Conservation (phyloP, 2,329 filamentous ascomycete species). For the Epichloe gansuensis region DNA sequence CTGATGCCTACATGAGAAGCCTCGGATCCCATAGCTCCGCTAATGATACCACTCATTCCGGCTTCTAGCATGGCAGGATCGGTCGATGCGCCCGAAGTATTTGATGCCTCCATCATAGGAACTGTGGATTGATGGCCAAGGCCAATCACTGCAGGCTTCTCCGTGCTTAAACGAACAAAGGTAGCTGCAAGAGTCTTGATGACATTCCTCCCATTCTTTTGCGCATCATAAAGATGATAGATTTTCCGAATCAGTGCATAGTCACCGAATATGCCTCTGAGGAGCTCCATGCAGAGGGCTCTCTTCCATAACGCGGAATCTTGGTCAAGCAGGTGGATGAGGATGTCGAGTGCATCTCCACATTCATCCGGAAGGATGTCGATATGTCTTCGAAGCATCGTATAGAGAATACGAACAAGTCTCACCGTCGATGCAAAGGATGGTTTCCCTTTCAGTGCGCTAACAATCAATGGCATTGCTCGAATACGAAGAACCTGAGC, state of each 20-base stretch:
- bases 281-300: constrained; percentile 80
- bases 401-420: constrained; percentile 69
- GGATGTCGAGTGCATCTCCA: constrained; percentile 64
- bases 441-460: constrained; percentile 62
- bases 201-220: constrained; percentile 59
- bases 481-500: constrained; percentile 62
- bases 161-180: constrained; percentile 84
- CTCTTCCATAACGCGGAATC: constrained; percentile 79
- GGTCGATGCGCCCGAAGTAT: constrained; percentile 43
- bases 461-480: constrained; percentile 73
- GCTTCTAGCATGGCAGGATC: constrained; percentile 87
- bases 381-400: constrained; percentile 68
- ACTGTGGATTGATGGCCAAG: constrained; percentile 80
- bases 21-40: constrained; percentile 52
- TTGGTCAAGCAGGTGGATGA: constrained; percentile 80
- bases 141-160: constrained; percentile 80
- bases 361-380: constrained; percentile 64
- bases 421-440: constrained; percentile 74
- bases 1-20: constrained; percentile 68
- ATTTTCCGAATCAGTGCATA: constrained; percentile 65
- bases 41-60: constrained; percentile 77
- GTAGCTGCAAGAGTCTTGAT: constrained; percentile 72
- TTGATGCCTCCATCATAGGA: constrained; percentile 47
- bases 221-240: constrained; percentile 65
- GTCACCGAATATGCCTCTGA: constrained; percentile 74